phyloP scores from a whole-genome alignment of 1,284 basidiomycete genomes.

The Papiliotrema fonsecae region DNA sequence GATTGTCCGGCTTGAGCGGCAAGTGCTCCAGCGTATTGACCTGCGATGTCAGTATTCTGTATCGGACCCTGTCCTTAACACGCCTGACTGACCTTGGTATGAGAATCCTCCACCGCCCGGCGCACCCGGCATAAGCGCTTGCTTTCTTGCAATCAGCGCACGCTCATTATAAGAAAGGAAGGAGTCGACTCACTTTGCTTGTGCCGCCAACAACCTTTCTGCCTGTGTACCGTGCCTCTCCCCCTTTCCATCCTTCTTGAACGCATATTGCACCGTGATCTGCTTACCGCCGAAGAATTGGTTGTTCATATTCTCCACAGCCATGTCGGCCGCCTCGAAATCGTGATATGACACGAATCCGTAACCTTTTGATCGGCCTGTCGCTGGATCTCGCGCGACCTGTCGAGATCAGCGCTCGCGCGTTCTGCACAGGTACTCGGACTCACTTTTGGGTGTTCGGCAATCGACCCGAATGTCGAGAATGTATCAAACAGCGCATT shows the following conservation, averaged over 20 bases:
- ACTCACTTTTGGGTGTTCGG: slow-evolving; percentile 87
- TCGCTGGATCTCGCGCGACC: slow-evolving; percentile 83
- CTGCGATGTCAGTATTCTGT: slow-evolving; percentile 45
- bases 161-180: neutral
- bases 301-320: slow-evolving; percentile 92
- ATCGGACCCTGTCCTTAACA: neutral
- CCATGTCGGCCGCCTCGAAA: slow-evolving; percentile 94
- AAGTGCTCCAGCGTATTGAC: slow-evolving; percentile 79
- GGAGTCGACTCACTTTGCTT: slow-evolving; percentile 59
- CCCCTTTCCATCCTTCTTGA: slow-evolving; percentile 98
- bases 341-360: slow-evolving; percentile 96
- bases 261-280: slow-evolving; percentile 92
- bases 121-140: slow-evolving; percentile 22
- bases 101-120: slow-evolving; percentile 53
- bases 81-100: slow-evolving; percentile 29
- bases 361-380: slow-evolving; percentile 87
- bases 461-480: slow-evolving; percentile 86
- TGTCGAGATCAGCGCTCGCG: slow-evolving; percentile 34
- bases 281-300: slow-evolving; percentile 98
- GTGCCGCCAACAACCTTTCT: slow-evolving; percentile 87
- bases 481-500: slow-evolving; percentile 90
- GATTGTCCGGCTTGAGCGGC: slow-evolving; percentile 59
- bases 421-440: neutral
- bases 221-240: slow-evolving; percentile 94
- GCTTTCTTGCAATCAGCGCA: slow-evolving; percentile 26